Percentiles rank a stretch among this genome's conserved stretches.
phyloP scores from a whole-genome alignment of 768 basidiomycete species.

The Kwoniella newhampshirensis region DNA sequence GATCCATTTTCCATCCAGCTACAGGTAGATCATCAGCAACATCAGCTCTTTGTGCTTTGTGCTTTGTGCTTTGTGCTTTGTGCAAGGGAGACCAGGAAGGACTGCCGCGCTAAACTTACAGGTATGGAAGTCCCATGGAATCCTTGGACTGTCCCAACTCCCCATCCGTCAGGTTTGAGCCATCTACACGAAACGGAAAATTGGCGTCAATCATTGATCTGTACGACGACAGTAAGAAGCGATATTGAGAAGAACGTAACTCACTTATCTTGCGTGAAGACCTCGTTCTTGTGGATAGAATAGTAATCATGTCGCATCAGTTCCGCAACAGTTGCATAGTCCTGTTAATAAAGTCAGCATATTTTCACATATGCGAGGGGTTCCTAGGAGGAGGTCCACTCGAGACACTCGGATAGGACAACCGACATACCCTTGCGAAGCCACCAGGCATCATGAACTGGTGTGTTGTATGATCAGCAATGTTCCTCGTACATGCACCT shows the following conservation, averaged over 20 bases:
- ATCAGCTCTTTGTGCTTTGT: not conserved
- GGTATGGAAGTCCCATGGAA: constrained; percentile 25
- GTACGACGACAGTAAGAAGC: too few species aligned
- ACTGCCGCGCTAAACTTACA: constrained; percentile 10
- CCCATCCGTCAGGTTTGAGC: constrained; percentile 25
- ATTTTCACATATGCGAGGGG: not conserved
- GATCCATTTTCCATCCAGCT: constrained; percentile 23
- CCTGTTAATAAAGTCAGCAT: constrained; percentile 18
- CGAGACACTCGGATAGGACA: not conserved
- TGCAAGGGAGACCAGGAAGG: not conserved
- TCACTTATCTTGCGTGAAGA: constrained; percentile 22
- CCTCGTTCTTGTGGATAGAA: constrained; percentile 33
- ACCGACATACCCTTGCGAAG: constrained; percentile 36
- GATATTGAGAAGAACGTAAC: too few species aligned
- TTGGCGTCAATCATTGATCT: too few species aligned
- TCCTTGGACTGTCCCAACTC: constrained; percentile 18
- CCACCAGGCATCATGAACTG: constrained; percentile 38
- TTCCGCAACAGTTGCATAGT: constrained; percentile 36
- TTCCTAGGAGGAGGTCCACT: not conserved
- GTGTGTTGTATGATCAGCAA: not conserved
- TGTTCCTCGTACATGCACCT: not conserved
- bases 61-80: not conserved
- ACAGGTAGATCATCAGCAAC: not conserved
- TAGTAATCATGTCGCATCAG: constrained; percentile 43
- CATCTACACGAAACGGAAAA: constrained; percentile 2